Evolutionary conservation across 495 filamentous ascomycete species (phyloP).

Genomic region (Chaetomium fimeti): DNA sequence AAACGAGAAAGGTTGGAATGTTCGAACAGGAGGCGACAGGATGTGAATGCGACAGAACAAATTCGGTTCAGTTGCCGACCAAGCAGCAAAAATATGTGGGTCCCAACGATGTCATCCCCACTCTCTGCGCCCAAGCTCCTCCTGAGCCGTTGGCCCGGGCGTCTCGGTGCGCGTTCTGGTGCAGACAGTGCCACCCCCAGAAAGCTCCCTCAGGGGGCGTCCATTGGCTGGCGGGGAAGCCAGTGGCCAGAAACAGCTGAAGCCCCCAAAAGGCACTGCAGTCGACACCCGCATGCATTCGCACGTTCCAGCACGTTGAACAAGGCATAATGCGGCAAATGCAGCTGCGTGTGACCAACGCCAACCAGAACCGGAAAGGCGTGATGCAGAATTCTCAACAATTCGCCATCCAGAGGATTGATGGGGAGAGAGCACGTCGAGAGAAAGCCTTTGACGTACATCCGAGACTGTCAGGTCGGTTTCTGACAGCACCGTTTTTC

Average conservation of each 20-base stretch:
- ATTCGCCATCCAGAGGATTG: conserved; percentile 4
- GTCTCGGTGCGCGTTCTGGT: not conserved
- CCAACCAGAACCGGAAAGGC: conserved; percentile 9
- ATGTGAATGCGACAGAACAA: conserved; percentile 1
- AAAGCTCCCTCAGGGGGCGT: not conserved
- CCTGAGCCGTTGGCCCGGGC: conserved; percentile 17
- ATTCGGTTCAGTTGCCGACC: conserved; percentile 2
- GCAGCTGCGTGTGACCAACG: not conserved
- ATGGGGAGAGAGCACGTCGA: not conserved
- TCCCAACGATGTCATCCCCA: conserved; percentile 25
- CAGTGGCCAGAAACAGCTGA: conserved; percentile 1
- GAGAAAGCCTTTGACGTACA: not conserved
- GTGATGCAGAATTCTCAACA: conserved; percentile 4
- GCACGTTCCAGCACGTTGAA: not conserved
- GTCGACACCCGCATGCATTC: conserved; percentile 6
- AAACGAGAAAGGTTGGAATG: not conserved
- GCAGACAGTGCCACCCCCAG: conserved; percentile 2
- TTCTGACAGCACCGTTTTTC: not conserved
- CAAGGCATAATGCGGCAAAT: conserved; percentile 5
- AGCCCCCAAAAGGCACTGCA: not conserved
- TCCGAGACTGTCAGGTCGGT: not conserved
- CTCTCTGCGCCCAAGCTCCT: not conserved
- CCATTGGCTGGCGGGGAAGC: not conserved
- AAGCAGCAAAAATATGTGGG: conserved; percentile 9
- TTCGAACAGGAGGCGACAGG: not conserved